A percentile compares a stretch with the other conserved stretches of the same genome.
These are phyloP conservation scores for Rhodamnia argentea DNA, from an alignment of 345 rosid species.

Conservation along the genomic window DNA sequence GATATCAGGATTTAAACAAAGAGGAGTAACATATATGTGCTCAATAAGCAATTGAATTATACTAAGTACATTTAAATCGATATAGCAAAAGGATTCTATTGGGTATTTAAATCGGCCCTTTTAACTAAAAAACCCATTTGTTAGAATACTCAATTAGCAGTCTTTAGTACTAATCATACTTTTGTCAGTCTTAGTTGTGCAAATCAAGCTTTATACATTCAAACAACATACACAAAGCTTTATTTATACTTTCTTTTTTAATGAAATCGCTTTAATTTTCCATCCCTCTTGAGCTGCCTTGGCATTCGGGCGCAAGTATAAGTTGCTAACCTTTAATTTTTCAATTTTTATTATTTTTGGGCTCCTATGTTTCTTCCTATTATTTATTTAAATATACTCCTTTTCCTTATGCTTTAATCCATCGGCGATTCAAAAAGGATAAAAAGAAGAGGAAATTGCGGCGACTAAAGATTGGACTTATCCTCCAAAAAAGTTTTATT, in stretches of 20 bases:
- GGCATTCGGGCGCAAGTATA: no score
- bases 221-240: background rate
- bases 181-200: background rate
- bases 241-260: background rate
- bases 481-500: background rate
- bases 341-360: no score
- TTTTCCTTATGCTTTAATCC: background rate
- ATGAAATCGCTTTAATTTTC: background rate
- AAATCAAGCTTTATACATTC: background rate
- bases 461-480: background rate
- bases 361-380: background rate
- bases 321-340: background rate
- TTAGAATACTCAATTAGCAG: background rate
- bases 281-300: background rate
- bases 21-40: background rate
- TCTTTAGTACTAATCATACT: background rate
- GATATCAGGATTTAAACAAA: background rate
- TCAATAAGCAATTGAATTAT: no score
- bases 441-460: background rate
- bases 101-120: background rate
- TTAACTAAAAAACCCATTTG: background rate
- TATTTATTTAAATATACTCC: background rate
- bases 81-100: background rate
- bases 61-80: no score
- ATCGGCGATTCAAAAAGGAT: background rate